Conservation (phyloP, 1,284 basidiomycete species). For the Pyrrhoderma lamaoense region DNA sequence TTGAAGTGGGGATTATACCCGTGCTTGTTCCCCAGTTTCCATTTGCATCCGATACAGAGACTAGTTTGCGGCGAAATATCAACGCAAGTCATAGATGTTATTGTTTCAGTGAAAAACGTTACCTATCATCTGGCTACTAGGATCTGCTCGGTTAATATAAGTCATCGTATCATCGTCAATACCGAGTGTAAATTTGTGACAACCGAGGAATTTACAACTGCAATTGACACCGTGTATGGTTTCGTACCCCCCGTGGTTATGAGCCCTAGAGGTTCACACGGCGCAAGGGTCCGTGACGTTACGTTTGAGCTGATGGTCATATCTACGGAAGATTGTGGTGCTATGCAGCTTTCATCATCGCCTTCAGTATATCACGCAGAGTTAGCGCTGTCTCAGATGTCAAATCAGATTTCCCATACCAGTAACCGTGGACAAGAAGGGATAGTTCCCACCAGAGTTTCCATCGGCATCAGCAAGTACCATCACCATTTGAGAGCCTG, state of each 20-base stretch:
- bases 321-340: conserved; percentile 23
- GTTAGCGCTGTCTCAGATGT: conserved; percentile 1
- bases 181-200: conserved; percentile 39
- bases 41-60: conserved; percentile 10
- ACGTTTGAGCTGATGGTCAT: conserved; percentile 38
- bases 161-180: conserved; percentile 35
- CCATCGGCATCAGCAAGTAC: conserved; percentile 39
- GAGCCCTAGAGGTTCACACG: conserved; percentile 43
- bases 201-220: conserved; percentile 30
- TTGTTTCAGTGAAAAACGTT: conserved; percentile 20
- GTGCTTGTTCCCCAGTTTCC: conserved; percentile 14
- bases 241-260: conserved; percentile 37
- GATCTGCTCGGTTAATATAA: conserved; percentile 40
- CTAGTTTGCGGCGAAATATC: neutral
- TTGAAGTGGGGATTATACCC: neutral
- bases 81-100: no score
- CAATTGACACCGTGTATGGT: conserved; percentile 41
- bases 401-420: conserved; percentile 23
- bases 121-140: conserved; percentile 36
- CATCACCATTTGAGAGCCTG: conserved; percentile 37
- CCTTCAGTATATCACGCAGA: conserved; percentile 23
- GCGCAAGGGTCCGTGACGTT: conserved; percentile 26
- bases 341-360: conserved; percentile 30
- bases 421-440: conserved; percentile 29
- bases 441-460: conserved; percentile 34